phyloP scores from a whole-genome alignment of 2,329 filamentous ascomycete species.

The Thelonectria rubi region DNA sequence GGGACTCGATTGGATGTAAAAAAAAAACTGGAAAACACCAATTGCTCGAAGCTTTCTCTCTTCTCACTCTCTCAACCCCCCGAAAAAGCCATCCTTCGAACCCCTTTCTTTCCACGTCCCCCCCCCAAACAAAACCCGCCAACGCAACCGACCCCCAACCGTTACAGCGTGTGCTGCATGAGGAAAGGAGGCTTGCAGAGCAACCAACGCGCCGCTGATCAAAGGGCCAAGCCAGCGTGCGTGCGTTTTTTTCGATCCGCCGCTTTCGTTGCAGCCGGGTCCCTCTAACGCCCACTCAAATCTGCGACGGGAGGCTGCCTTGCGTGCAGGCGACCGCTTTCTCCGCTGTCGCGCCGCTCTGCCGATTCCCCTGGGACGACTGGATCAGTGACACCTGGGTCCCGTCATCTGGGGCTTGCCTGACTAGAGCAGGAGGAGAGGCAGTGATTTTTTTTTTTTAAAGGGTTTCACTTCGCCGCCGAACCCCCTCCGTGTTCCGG shows the following conservation, averaged over 20 bases:
- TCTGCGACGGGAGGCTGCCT: not conserved
- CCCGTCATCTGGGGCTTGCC: not conserved
- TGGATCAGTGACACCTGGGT: not conserved
- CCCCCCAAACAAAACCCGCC: no score
- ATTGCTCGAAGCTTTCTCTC: conserved; percentile 13
- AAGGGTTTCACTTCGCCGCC: conserved; percentile 28
- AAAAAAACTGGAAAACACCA: conserved; percentile 17
- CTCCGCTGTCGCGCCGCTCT: not conserved
- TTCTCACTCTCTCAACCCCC: conserved; percentile 1
- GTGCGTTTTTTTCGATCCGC: conserved; percentile 4
- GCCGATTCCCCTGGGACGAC: not conserved
- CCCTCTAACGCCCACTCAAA: conserved; percentile 6
- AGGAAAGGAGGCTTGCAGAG: not conserved
- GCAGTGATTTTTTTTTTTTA: conserved; percentile 30
- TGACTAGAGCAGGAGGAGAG: no score
- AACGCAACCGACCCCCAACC: not conserved
- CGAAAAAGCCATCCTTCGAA: not conserved
- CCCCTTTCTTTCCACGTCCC: conserved; percentile 10
- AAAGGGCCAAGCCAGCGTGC: not conserved
- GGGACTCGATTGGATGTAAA: not conserved
- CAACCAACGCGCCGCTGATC: not conserved
- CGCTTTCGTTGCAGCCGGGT: not conserved
- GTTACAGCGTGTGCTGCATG: conserved; percentile 6
- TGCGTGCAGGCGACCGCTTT: conserved; percentile 6
- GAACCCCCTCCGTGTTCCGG: conserved; percentile 38